Percentiles rank a stretch among this genome's conserved stretches.
These are phyloP conservation scores for Trichoderma sp. DNA, from an alignment of 2,329 filamentous ascomycete genomes.

Conservation along the genomic window DNA sequence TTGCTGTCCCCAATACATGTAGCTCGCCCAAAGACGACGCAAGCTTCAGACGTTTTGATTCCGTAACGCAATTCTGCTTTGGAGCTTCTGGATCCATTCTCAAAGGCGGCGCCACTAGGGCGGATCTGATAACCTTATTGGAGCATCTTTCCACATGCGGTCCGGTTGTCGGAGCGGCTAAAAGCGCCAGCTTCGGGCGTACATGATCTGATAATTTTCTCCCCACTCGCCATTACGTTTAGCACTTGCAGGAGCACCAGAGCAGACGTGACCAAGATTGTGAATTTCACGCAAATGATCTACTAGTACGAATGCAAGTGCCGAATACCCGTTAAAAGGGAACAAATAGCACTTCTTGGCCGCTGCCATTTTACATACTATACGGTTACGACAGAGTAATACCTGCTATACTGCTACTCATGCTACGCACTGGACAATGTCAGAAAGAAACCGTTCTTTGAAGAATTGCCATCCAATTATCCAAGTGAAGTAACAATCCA, in stretches of 20 bases:
- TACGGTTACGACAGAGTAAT: not conserved
- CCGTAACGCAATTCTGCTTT: not conserved
- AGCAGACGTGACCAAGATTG: not conserved
- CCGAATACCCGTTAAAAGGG: not conserved
- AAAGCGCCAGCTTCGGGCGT: not conserved
- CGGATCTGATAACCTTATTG: conserved; percentile 37
- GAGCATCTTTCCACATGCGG: not conserved
- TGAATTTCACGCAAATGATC: conserved; percentile 17
- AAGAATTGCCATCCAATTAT: not conserved
- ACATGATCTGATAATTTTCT: conserved; percentile 15
- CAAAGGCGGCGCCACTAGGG: not conserved
- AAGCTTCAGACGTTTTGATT: not conserved
- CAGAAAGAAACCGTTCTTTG: not conserved
- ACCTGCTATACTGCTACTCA: not conserved
- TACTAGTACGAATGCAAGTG: not conserved
- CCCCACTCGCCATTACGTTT: conserved; percentile 8
- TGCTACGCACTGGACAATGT: not conserved
- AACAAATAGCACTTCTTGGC: not conserved
- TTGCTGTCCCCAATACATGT: not conserved
- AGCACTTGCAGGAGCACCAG: not conserved
- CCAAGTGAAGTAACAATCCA: not conserved
- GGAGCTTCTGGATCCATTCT: not conserved
- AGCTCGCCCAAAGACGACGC: not conserved
- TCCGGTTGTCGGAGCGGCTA: conserved; percentile 24
- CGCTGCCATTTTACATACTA: not conserved